Evolutionary conservation across 192 early-diverging fungal species (phyloP).

Genomic region (Coemansia sp.): DNA sequence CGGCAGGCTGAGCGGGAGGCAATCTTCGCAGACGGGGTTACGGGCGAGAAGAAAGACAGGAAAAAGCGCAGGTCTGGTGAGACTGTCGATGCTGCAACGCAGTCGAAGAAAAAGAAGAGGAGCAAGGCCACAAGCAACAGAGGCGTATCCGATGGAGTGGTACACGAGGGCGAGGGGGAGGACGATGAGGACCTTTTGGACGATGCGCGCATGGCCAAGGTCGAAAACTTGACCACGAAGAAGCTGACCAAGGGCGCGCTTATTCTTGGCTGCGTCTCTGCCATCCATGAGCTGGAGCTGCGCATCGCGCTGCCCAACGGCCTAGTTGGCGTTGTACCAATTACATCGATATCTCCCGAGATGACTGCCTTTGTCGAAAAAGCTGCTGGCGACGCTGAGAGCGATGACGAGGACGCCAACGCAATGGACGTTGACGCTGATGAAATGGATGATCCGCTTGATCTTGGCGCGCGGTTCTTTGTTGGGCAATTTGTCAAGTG

Average conservation of each 20-base stretch:
- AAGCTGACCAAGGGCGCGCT: constrained; percentile 71
- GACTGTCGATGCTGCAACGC: constrained; percentile 25
- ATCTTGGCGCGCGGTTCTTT: constrained; percentile 66
- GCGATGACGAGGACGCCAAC: constrained; percentile 50
- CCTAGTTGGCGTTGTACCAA: constrained; percentile 77
- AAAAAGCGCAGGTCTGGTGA: constrained; percentile 60
- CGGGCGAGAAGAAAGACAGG: constrained; percentile 48
- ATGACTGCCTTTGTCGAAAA: constrained; percentile 71
- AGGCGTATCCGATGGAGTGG: background rate
- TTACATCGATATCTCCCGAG: constrained; percentile 81
- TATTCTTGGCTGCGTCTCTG: constrained; percentile 74
- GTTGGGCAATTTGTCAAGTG: constrained; percentile 87
- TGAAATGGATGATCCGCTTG: constrained; percentile 60
- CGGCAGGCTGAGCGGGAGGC: constrained; percentile 74
- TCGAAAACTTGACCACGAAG: constrained; percentile 54
- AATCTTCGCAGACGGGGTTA: constrained; percentile 53
- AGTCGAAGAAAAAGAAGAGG: constrained; percentile 55
- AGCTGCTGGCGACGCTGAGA: constrained; percentile 61
- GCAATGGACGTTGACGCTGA: constrained; percentile 46
- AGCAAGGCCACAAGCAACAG: constrained; percentile 28
- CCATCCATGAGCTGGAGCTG: constrained; percentile 80
- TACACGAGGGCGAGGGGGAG: background rate
- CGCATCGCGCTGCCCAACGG: constrained; percentile 83
- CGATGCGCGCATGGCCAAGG: constrained; percentile 21
- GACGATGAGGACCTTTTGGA: constrained; percentile 16